Evolutionary conservation across 148 eudicot genomes (phyloP), one percentile per base, ranked within the genome.

Genomic region (Amaranthus hypochondriacus): DNA sequence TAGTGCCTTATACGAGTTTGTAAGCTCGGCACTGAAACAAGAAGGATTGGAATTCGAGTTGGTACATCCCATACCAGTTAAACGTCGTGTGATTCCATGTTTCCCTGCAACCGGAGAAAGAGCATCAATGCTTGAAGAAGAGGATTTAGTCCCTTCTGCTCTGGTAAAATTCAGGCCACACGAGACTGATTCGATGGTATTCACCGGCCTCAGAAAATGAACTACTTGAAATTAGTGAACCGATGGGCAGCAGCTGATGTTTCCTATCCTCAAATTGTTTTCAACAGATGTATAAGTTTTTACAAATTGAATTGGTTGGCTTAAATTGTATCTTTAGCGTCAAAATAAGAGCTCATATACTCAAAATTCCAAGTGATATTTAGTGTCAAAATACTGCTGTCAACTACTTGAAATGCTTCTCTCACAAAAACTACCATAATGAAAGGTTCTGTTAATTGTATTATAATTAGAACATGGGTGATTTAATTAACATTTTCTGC

Each of bases 11-110:
- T 95, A 95, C 62, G 96, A 89, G 92, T 88, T 88, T 81, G 97
- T 92, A 78, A 85, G 90, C 84, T 79, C 83, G 14, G 85, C 96
- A 47, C 54, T 94, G 75, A 94, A 94, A 76, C 89, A 89, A 53
- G 90, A 86, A 48, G 81, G 93, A 61, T 82, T 92, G 81, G 98
- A 94, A 76, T 94, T 94, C 50, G 96, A 92, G 82, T 82, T 94
- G 54, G 21, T 91, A 12, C 89, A 94, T 83, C 93, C 97, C 5
- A 79, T 83, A 6, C 84, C 88, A 5, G 78, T 92, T 48, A 89
- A 86, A 76, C 82, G 92, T 13, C 87, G 96, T 6, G 84, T 86
- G 80, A 88, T 94, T 66, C 98, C 98, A 50, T 87, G 84, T 84
- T 89, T 83, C 75, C 90, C 96, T 47, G 86, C 64, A 64, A 58